Evolutionary conservation across 129 eudicot species (phyloP).

Genomic region (Chrysanthemum lavandulifolium): DNA sequence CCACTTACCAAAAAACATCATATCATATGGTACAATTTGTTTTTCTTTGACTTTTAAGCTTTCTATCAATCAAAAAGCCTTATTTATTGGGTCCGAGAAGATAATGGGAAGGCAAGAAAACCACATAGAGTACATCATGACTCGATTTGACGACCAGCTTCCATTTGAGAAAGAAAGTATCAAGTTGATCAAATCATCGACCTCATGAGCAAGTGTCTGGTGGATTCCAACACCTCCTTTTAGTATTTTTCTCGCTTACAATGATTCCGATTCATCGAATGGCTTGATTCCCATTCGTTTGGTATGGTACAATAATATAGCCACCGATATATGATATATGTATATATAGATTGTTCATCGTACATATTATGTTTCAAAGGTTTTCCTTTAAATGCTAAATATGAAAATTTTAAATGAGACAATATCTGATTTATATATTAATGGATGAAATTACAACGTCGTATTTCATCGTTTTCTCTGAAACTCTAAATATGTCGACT

Average conservation of each 20-base stretch:
- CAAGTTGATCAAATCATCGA: constrained; percentile 30
- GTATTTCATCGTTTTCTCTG: not conserved
- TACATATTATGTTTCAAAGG: not conserved
- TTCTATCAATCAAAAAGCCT: not conserved
- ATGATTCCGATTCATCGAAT: constrained; percentile 6
- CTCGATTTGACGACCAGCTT: constrained; percentile 4
- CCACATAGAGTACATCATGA: constrained; percentile 17
- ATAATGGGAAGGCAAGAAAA: constrained; percentile 18
- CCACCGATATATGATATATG: constrained; percentile 3
- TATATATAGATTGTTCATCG: not conserved
- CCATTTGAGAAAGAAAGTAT: constrained; percentile 20
- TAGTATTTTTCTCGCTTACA: not conserved
- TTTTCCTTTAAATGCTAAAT: not conserved
- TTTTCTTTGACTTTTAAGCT: not conserved
- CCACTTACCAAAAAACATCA: not conserved
- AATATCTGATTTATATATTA: not conserved
- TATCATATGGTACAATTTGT: not conserved
- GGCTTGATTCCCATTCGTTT: not conserved
- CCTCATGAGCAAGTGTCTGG: constrained; percentile 8
- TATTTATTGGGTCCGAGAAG: not conserved
- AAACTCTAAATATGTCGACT: too few relatives aligned
- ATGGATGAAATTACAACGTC: not conserved
- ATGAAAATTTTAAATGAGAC: not conserved
- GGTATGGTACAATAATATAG: not conserved
- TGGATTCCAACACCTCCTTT: constrained; percentile 26